These are phyloP conservation scores for Centella asiatica DNA, from an alignment of 129 eudicot species.

Conservation along the genomic window DNA sequence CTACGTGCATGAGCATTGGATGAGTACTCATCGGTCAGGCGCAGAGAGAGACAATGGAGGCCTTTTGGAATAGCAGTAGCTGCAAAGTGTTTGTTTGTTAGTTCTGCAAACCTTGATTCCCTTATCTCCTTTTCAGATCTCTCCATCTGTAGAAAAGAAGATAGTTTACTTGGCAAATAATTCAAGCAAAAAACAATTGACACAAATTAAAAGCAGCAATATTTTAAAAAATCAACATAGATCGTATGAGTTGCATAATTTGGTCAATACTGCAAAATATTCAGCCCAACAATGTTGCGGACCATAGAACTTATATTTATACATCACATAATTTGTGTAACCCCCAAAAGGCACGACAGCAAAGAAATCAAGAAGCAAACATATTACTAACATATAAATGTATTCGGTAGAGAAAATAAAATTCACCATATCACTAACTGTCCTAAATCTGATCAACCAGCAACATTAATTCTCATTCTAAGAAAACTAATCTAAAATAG, in stretches of 20 bases:
- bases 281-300: neutral
- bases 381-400: too few relatives aligned
- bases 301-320: neutral
- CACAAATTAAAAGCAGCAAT: neutral
- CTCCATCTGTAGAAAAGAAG: conserved; percentile 74
- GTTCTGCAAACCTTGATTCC: conserved; percentile 82
- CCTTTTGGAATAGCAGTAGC: conserved; percentile 92
- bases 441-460: neutral
- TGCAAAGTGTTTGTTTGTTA: conserved; percentile 93
- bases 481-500: neutral
- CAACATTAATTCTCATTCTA: neutral
- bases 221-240: neutral
- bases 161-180: conserved; percentile 5
- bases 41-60: conserved; percentile 84
- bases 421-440: neutral
- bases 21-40: conserved; percentile 86
- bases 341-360: too few relatives aligned
- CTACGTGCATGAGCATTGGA: conserved; percentile 94
- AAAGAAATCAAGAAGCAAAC: too few relatives aligned
- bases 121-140: conserved; percentile 82
- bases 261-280: conserved; percentile 7
- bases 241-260: neutral
- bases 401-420: neutral
- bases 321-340: neutral
- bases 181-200: neutral